Conservation (phyloP, 2,329 filamentous ascomycete species). For the Hymenoscyphus fructigenus region DNA sequence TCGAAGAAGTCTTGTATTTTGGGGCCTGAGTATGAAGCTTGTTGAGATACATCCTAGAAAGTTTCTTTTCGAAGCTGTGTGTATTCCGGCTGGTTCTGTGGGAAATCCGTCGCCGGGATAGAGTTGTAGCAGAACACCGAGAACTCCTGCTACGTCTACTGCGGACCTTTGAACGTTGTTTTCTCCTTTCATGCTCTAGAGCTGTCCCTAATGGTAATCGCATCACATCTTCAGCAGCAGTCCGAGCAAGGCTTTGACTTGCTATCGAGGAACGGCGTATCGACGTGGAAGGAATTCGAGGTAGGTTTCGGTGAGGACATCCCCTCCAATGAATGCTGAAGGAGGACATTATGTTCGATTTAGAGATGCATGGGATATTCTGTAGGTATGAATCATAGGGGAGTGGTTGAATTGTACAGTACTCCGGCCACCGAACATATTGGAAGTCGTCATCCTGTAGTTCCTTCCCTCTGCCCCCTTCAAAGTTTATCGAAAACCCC, state of each 20-base stretch:
- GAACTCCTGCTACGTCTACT: slow-evolving; percentile 17
- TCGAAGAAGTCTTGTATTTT: background rate
- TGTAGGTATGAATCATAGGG: slow-evolving; percentile 33
- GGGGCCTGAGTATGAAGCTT: background rate
- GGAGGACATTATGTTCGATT: slow-evolving; percentile 23
- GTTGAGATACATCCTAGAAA: slow-evolving; percentile 5
- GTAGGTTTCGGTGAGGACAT: slow-evolving; percentile 31
- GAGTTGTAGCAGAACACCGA: slow-evolving; percentile 16
- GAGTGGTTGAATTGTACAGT: slow-evolving; percentile 7
- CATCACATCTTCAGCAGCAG: slow-evolving; percentile 20
- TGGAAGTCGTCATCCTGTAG: slow-evolving; percentile 6
- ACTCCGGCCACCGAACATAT: background rate
- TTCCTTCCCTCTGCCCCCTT: slow-evolving; percentile 17
- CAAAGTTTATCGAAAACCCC: background rate
- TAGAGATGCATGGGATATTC: slow-evolving; percentile 17
- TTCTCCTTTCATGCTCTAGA: slow-evolving; percentile 22
- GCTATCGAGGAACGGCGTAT: slow-evolving; percentile 14
- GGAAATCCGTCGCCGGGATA: slow-evolving; percentile 20
- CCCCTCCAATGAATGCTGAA: slow-evolving; percentile 34
- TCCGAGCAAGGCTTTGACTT: slow-evolving; percentile 16
- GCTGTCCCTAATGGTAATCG: slow-evolving; percentile 14
- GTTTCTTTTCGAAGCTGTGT: background rate
- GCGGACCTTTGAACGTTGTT: slow-evolving; percentile 19
- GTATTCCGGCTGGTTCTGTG: background rate
- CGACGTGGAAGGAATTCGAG: slow-evolving; percentile 29